Percentiles rank a stretch among this genome's conserved stretches.
These are phyloP conservation scores for Kazachstania sp. DNA, from an alignment of 1,139 yeast species.

Conservation along the genomic window DNA sequence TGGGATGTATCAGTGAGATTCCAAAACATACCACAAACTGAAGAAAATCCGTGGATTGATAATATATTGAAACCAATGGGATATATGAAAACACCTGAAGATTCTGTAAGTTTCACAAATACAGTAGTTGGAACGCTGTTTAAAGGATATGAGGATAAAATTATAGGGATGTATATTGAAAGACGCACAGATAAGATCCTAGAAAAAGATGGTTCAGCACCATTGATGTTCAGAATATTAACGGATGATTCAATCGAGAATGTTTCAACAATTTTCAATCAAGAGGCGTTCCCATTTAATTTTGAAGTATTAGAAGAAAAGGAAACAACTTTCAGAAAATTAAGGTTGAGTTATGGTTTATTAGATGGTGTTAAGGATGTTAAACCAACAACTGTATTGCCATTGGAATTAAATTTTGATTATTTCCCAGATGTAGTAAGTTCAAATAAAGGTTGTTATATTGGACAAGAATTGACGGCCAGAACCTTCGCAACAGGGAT, in stretches of 20 bases:
- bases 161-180: conserved; percentile 35
- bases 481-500: conserved; percentile 79
- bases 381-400: conserved; percentile 47
- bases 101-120: conserved; percentile 35
- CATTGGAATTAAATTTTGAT: conserved; percentile 81
- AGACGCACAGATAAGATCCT: conserved; percentile 16
- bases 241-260: conserved; percentile 33
- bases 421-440: conserved; percentile 67
- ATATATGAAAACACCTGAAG: conserved; percentile 31
- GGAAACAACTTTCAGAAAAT: conserved; percentile 34
- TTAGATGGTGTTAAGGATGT: conserved; percentile 51
- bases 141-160: conserved; percentile 18
- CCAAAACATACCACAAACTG: conserved; percentile 15
- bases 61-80: conserved; percentile 25
- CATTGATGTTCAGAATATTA: conserved; percentile 65
- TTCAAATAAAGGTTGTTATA: conserved; percentile 85
- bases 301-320: conserved; percentile 17
- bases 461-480: conserved; percentile 91
- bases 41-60: conserved; percentile 25
- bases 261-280: conserved; percentile 30
- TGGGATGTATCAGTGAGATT: conserved; percentile 24
- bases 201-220: conserved; percentile 45
- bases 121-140: conserved; percentile 32
- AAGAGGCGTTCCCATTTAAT: conserved; percentile 22
- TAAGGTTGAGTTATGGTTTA: conserved; percentile 55